Evolutionary conservation across 805 yeast species (phyloP).

Genomic region (Yamadazyma kitorensis): DNA sequence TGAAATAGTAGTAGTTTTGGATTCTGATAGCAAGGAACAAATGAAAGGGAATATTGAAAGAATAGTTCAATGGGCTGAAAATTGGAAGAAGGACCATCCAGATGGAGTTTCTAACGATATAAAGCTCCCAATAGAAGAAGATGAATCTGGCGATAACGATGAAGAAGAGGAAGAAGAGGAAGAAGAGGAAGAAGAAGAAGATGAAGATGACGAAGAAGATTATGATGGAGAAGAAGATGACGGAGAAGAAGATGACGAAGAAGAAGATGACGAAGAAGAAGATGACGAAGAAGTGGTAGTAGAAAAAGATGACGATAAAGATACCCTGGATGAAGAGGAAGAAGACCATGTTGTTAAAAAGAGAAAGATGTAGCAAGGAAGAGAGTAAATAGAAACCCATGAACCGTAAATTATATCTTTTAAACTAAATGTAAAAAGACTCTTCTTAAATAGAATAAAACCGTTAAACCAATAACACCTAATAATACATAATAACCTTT

Average conservation of each 20-base stretch:
- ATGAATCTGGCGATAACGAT: constrained; percentile 12
- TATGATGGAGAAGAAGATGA: constrained; percentile 11
- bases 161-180: constrained; percentile 15
- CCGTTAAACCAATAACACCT: constrained; percentile 27
- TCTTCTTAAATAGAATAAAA: constrained; percentile 35
- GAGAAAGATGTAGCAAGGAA: constrained; percentile 2
- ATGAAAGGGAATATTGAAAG: constrained; percentile 82
- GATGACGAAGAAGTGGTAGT: constrained; percentile 16
- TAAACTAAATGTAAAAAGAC: constrained; percentile 16
- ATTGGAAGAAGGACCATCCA: constrained; percentile 62
- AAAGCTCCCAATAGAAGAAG: constrained; percentile 14
- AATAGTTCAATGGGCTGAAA: constrained; percentile 66
- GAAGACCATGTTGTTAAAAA: constrained; percentile 9
- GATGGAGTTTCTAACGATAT: constrained; percentile 33
- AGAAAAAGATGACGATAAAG: constrained; percentile 13
- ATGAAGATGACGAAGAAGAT: constrained; percentile 5
- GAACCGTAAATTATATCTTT: constrained; percentile 1
- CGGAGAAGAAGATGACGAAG: constrained; percentile 12
- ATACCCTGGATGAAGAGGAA: constrained; percentile 9
- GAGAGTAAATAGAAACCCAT: not conserved
- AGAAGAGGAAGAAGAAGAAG: constrained; percentile 5
- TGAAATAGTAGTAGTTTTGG: constrained; percentile 78
- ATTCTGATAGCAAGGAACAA: constrained; percentile 68
- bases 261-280: constrained; percentile 14
- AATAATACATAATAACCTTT: constrained; percentile 49